A percentile compares a stretch with the other conserved stretches of the same genome.
Evolutionary conservation across 306 rosid genomes (phyloP).

Genomic region (Malus orientalis): DNA sequence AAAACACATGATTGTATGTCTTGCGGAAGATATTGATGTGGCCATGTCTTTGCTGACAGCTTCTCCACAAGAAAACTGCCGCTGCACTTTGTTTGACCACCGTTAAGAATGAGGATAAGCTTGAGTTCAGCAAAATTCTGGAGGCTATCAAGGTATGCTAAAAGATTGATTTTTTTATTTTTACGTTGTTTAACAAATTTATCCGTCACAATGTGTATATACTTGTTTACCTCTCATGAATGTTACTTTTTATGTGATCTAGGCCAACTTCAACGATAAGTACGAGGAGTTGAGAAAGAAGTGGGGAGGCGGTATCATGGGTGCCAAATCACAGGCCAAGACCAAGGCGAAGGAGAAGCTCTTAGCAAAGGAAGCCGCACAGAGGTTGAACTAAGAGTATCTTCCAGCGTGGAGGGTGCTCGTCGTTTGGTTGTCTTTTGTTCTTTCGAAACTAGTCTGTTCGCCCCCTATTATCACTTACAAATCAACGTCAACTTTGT

Average conservation of each 20-base stretch:
- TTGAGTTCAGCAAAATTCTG: constrained; percentile 60
- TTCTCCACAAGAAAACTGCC: constrained; percentile 72
- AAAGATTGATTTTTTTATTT: background rate
- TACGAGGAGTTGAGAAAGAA: constrained; percentile 64
- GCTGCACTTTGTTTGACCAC: constrained; percentile 69
- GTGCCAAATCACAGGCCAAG: constrained; percentile 74
- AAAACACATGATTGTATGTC: background rate
- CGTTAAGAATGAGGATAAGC: constrained; percentile 74
- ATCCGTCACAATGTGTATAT: background rate
- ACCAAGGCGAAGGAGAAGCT: constrained; percentile 63
- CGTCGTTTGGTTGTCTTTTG: background rate
- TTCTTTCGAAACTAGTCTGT: background rate
- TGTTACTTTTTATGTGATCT: background rate
- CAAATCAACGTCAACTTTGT: background rate
- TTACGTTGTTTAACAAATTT: background rate
- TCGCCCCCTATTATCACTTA: background rate
- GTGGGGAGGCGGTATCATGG: constrained; percentile 92
- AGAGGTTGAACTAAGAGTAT: constrained; percentile 41
- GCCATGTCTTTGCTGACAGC: constrained; percentile 16
- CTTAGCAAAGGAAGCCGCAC: constrained; percentile 77
- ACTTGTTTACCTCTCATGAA: background rate
- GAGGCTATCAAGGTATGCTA: constrained; percentile 68
- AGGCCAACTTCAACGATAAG: constrained; percentile 84
- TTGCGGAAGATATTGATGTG: background rate
- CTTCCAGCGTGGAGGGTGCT: background rate